Evolutionary conservation across 305 asterid species (phyloP), one percentile per base, ranked within the genome.

Genomic region (Plantago rigida): DNA sequence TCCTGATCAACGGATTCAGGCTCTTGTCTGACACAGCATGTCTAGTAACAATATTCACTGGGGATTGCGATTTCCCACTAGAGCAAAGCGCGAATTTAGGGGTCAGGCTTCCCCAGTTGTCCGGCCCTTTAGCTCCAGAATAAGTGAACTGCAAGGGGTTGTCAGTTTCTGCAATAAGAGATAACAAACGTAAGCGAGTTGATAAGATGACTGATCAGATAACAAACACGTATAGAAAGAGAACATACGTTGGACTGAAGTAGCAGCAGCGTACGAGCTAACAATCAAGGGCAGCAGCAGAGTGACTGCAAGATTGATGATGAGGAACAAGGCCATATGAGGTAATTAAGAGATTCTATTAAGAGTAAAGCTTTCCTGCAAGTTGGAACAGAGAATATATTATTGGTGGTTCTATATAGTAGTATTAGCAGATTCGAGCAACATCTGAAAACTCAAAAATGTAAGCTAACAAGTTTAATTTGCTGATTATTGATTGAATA

Each of bases 61-160:
- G 97, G 10, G 96, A 87, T 71, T 87, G 96, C 7, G 69, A 59
- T 65, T 79, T 81, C 50, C 98, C 96, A 9, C 64, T 73, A 2
- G 82, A 78, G 51, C 98, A 87, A 13, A 66, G 63, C 1, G 84
- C 63, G 82, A 70, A 81, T 24, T 77, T 77, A 0, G 96, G 92
- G n/a, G 64, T 81, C 71, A 86, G 71, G 64, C 63, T 67, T 31
- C 80, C 95, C 98, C 96, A 91, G 41, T 46, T 78, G 14, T 67
- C 69, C 13, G 98, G 98, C 31, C 95, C 98, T 13, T 29, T 77
- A 49, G 80, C 67, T 50, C 95, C 98, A 12, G 78, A 53, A 71
- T 91, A 91, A 26, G 83, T 73, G 74, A 84, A 91, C 65, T 75
- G 69, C 19, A 85, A 60, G 0, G 69, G 70, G 10, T 51, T 51